Percentiles rank a stretch among this genome's conserved stretches.
Evolutionary conservation across 345 rosid species (phyloP).

Genomic region (Aurinia saxatilis): DNA sequence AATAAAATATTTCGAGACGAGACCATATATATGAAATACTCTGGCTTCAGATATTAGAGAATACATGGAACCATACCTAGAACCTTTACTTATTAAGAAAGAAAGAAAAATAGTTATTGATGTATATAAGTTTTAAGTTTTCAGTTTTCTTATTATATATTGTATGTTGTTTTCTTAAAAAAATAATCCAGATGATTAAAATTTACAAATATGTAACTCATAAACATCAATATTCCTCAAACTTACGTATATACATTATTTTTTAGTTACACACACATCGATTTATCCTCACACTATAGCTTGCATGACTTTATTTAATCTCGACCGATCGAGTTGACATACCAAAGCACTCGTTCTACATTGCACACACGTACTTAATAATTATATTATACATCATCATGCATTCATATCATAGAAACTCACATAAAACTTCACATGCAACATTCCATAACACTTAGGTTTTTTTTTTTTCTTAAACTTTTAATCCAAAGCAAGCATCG

Average conservation of each 20-base stretch:
- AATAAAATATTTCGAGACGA: too few relatives aligned
- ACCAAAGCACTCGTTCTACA: conserved; percentile 17
- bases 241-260: conserved; percentile 7
- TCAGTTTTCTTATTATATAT: too few relatives aligned
- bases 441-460: neutral
- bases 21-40: too few relatives aligned
- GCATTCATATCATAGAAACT: neutral
- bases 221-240: conserved; percentile 4
- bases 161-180: too few relatives aligned
- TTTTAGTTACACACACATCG: conserved; percentile 8
- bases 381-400: conserved; percentile 19
- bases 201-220: too few relatives aligned
- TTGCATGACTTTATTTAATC: conserved; percentile 22
- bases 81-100: too few relatives aligned
- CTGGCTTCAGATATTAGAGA: too few relatives aligned
- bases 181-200: too few relatives aligned
- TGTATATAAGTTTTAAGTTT: too few relatives aligned
- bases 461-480: conserved; percentile 2
- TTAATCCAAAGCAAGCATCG: conserved; percentile 39
- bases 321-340: conserved; percentile 3
- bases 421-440: conserved; percentile 17
- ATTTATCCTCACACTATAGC: conserved; percentile 4
- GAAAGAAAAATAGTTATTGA: too few relatives aligned
- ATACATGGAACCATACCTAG: too few relatives aligned
- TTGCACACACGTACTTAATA: neutral